These are phyloP conservation scores for Russula virescens DNA, from an alignment of 768 basidiomycete species.

Conservation along the genomic window DNA sequence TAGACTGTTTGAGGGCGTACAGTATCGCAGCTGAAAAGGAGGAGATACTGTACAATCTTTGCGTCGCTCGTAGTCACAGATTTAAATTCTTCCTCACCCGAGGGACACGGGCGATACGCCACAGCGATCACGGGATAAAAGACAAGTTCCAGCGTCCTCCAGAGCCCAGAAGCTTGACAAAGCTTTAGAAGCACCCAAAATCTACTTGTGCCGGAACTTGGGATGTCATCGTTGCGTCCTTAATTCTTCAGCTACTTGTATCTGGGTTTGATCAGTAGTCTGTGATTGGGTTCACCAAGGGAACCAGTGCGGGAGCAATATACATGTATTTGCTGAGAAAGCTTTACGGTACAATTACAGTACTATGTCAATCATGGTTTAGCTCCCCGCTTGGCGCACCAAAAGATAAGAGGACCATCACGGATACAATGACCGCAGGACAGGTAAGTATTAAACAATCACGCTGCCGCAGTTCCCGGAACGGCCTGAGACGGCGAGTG, in stretches of 20 bases:
- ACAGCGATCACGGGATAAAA: no score
- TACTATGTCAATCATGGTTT: neutral
- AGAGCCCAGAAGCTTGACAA: no score
- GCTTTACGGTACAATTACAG: neutral
- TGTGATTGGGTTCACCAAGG: neutral
- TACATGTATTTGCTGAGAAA: neutral
- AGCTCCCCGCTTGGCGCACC: neutral
- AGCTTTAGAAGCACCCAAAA: no score
- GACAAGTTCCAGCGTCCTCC: no score
- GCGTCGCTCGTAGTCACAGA: neutral
- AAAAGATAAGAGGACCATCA: neutral
- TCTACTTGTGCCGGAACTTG: no score
- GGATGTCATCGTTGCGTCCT: neutral
- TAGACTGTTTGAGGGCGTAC: no score
- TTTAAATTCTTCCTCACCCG: neutral
- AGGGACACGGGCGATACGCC: neutral
- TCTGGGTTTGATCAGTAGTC: neutral
- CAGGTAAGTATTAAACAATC: neutral
- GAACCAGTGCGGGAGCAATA: neutral
- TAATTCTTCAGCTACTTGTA: neutral
- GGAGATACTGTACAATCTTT: neutral
- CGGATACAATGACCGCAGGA: neutral
- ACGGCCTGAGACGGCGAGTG: neutral
- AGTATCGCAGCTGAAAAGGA: no score
- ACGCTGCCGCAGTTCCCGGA: neutral